Base-by-base conservation (phyloP, 805 yeast species). In the Metschnikowia vanudenii region DNA sequence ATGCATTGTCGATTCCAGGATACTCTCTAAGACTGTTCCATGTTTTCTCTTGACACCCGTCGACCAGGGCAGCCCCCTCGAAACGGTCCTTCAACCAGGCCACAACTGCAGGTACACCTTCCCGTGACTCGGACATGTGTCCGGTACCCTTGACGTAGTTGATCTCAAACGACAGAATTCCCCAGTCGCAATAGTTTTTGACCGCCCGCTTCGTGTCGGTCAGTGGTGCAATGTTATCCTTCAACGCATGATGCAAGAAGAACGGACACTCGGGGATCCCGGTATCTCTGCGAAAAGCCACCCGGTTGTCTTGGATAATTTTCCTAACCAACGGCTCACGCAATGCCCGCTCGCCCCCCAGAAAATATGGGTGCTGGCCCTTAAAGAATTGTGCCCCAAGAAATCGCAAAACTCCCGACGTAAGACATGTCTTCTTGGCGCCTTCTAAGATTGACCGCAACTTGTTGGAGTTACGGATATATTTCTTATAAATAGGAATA, bases 151-250 rank as follows among this genome's bases (percentile, higher is more conserved):
- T 39, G 16, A 61, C 59, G n/a, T 50, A 54, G 4, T 65, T 57
- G 43, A 65, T 60, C 46, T 67, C 71, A 29, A 64, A 49, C 7
- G 66, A 61, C 8, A 41, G 40, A 5, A 62, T 58, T 2, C 68
- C 69, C 55, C 60, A 49, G 4, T 51, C 54, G 49, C 73, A 67
- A 62, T 65, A 68, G 41, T 55, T 57, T 8, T 56, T 53, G 35
- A 60, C 65, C 1, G 56, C 56, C 17, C 53, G 51, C 41, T 53
- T 41, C 14, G 60, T 51, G 2, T 41, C 58, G 34, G 9, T 41
- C 19, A 41, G 20, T 3, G 68, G 69, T 12, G 62, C 58, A 11
- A 63, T 52, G 19, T 53, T 51, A 47, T 64, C 69, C 5, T 43
- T 37, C 14, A 40, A 26, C 1, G 61, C 65, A 42, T 63, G 66